Evolutionary conservation across 208 protist genomes (phyloP), one percentile per base, ranked within the genome.

Genomic region (Wallacemonas rigidus): DNA sequence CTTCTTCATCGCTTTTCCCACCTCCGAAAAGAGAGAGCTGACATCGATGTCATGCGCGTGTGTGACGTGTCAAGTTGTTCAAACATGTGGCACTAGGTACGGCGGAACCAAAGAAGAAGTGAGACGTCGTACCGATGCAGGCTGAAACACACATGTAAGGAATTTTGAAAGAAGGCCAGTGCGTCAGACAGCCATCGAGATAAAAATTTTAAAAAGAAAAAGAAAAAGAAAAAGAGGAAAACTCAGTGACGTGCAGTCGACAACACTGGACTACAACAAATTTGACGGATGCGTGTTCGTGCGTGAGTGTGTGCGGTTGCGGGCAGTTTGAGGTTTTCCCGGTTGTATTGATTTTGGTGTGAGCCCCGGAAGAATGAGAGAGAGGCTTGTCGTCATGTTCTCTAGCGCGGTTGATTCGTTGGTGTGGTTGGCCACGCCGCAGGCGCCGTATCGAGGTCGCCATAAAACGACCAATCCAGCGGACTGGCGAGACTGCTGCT

Each of bases 391-490:
- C 39, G 40, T 39, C 26, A 26, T 26, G 26, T 26, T 26, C 26
- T 26, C 26, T 26, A 26, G 26, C 26, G 26, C 26, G 26, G 17
- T 1, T 15, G n/a, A 2, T 45, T 76, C 17, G 67, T 67, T 8
- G 73, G 76, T 36, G 73, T 65, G 40, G 69, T 67, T 53, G 74
- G 64, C 79, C 75, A 84, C 50, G 65, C 60, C 4, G 60, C 60
- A 3, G 60, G 54, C 11, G 56, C 2, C 2, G 71, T 77, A 9
- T 82, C 77, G 38, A 86, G 36, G 39, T 83, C 75, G 8, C 71
- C 77, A 62, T 79, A 80, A 40, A 80, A 86, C n/a, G 67, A 75
- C 81, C 81, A 86, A 60, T 83, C 70, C 3, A 83, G 43, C 0
- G 77, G 77, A 38, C 77, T 69, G 39, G 45, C 53, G 57, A 54